Base-by-base conservation (phyloP, 345 rosid genomes). In the Camelina hispida region DNA sequence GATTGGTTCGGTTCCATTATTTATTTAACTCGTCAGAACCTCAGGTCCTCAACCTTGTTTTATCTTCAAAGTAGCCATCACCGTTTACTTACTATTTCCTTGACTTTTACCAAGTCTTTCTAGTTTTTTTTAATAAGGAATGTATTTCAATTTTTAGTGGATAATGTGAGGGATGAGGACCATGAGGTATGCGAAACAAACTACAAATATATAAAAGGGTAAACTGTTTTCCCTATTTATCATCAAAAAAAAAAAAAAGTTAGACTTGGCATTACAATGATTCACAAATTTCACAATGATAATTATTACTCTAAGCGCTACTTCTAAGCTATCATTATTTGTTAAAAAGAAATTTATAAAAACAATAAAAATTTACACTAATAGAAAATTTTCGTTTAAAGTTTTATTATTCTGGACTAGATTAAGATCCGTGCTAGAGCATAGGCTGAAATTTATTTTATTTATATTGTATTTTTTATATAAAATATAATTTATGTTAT, bases 81-180 rank as follows among this genome's bases (percentile, higher is more conserved):
- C 38, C 56, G n/a, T 34, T 47, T 34, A 65, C n/a, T 51, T 51
- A 50, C 25, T 43, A 28, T 64, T 46, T 23, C 25, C 38, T 56
- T 22, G 65, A 56, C 72, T 20, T 65, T 65, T 22, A 47, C 76
- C 10, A 7, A 12, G 17, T 62, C 30, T 61, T 13, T 15, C 9
- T 40, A n/a, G 32, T 12, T 12, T 50, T 52, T 63, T 14, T 40
- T 28, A 0, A 25, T 25, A 51, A 28, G 54, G 46, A 38, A 25
- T 38, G 4, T 20, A 30, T 55, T 46, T 30, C 32, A 1, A 14
- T 54, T 18, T 18, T 17, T 16, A 30, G n/a, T 30, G 34, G 53
- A 54, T 73, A 16, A 9, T 57, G 32, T 32, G 35, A 25, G 30
- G 30, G 30, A 25, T 66, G 47, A 15, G 14, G 40, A 23, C 25